A percentile compares a stretch with the other conserved stretches of the same genome.
Conservation (phyloP, 768 basidiomycete genomes). For the Suillus occidentalis region DNA sequence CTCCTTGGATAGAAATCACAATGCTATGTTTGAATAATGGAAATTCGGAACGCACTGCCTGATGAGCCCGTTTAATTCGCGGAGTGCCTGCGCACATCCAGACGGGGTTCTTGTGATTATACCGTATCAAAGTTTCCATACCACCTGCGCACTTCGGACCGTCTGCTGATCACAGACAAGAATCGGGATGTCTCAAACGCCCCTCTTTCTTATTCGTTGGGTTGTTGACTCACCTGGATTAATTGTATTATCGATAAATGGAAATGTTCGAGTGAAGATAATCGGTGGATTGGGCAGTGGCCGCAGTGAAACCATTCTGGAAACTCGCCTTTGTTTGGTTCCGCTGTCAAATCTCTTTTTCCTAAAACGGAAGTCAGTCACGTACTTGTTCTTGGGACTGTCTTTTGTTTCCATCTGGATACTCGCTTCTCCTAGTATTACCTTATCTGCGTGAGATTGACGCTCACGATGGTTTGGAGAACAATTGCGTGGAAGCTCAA, state of each 20-base stretch:
- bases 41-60: slow-evolving; percentile 8
- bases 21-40: background rate
- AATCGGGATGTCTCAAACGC: background rate
- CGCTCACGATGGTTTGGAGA: slow-evolving; percentile 5
- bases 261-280: background rate
- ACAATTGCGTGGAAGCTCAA: slow-evolving; percentile 12
- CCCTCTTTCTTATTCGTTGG: background rate
- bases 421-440: background rate
- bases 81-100: slow-evolving; percentile 22
- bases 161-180: slow-evolving; percentile 18
- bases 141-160: slow-evolving; percentile 34
- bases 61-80: slow-evolving; percentile 45
- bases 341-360: slow-evolving; percentile 8
- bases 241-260: background rate
- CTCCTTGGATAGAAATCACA: slow-evolving; percentile 22
- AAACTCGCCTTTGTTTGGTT: slow-evolving; percentile 7
- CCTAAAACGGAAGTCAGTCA: background rate
- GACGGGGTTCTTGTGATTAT: slow-evolving; percentile 34
- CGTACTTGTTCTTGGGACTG: background rate
- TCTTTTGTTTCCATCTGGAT: slow-evolving; percentile 2
- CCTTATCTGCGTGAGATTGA: background rate
- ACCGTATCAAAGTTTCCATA: slow-evolving; percentile 28
- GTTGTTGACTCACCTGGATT: background rate
- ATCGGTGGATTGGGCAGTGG: background rate
- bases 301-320: background rate